phyloP scores from a whole-genome alignment of 1,139 yeast genomes.

The Schwanniomyces etchellsii region DNA sequence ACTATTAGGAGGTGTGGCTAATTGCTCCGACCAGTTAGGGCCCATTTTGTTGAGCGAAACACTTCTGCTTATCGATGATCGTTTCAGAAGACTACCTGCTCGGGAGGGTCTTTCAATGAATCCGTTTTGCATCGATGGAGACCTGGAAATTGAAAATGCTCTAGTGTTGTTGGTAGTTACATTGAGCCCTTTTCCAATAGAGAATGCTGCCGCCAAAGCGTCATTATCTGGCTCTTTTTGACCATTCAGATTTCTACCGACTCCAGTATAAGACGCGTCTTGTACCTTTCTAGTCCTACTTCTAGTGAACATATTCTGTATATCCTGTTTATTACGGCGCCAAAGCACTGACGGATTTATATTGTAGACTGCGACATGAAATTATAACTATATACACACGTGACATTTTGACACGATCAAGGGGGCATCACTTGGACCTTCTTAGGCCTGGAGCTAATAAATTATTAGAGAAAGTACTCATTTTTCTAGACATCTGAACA shows the following conservation, averaged over 20 bases:
- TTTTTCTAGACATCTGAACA: constrained; percentile 16
- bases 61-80: not conserved
- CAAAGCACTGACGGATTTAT: too few relatives aligned
- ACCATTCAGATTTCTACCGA: constrained; percentile 23
- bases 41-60: not conserved
- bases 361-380: too few relatives aligned
- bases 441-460: constrained; percentile 9
- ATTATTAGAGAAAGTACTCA: constrained; percentile 13
- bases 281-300: constrained; percentile 27
- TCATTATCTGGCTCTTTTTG: constrained; percentile 30
- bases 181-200: constrained; percentile 31
- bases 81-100: not conserved
- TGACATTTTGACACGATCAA: constrained; percentile 1
- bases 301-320: constrained; percentile 25
- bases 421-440: not conserved
- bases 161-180: not conserved
- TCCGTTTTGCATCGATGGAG: not conserved
- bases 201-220: constrained; percentile 44
- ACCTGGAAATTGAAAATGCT: not conserved
- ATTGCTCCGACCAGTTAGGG: not conserved
- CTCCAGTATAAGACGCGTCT: constrained; percentile 42
- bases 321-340: not conserved
- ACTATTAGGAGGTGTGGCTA: not conserved
- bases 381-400: constrained; percentile 4
- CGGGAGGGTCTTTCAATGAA: too few relatives aligned